A percentile compares a stretch with the other conserved stretches of the same genome.
Evolutionary conservation across 768 basidiomycete genomes (phyloP).

Genomic region (Gyrodon lividus): DNA sequence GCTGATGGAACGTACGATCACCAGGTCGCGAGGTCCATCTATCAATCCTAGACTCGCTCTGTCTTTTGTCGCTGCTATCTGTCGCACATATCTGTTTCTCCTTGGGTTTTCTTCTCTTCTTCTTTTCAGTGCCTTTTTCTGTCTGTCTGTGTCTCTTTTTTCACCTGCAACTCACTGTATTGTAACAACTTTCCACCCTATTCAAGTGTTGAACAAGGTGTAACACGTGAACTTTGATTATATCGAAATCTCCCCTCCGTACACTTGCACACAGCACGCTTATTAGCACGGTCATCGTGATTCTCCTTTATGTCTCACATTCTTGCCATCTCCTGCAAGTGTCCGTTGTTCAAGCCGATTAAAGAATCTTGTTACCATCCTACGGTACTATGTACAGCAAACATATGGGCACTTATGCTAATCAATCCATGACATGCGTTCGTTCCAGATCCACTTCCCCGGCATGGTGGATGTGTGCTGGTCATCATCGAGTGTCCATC

Average conservation of each 20-base stretch:
- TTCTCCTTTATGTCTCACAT: background rate
- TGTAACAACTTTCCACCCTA: slow-evolving; percentile 62
- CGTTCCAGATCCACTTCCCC: slow-evolving; percentile 45
- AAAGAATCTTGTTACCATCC: slow-evolving; percentile 18
- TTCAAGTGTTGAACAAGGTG: slow-evolving; percentile 61
- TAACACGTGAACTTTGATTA: slow-evolving; percentile 48
- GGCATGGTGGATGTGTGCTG: slow-evolving; percentile 28
- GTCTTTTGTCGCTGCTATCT: slow-evolving; percentile 74
- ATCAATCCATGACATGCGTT: slow-evolving; percentile 48
- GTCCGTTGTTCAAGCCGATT: slow-evolving; percentile 6
- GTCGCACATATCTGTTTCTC: slow-evolving; percentile 71
- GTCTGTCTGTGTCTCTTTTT: slow-evolving; percentile 10
- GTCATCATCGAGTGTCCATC: slow-evolving; percentile 7
- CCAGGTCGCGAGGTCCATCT: slow-evolving; percentile 77
- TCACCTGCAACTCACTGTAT: slow-evolving; percentile 70
- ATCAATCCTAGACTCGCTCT: slow-evolving; percentile 66
- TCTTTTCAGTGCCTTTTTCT: slow-evolving; percentile 3
- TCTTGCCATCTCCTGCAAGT: slow-evolving; percentile 1
- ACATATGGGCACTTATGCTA: slow-evolving; percentile 33
- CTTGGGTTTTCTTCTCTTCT: slow-evolving; percentile 48
- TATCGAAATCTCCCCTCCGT: slow-evolving; percentile 21
- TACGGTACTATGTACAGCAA: slow-evolving; percentile 37
- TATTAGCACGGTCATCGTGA: slow-evolving; percentile 8
- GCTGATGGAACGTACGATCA: slow-evolving; percentile 9
- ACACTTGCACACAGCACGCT: slow-evolving; percentile 12